Evolutionary conservation across 768 basidiomycete genomes (phyloP).

Genomic region (Calocybe gangraenosa): DNA sequence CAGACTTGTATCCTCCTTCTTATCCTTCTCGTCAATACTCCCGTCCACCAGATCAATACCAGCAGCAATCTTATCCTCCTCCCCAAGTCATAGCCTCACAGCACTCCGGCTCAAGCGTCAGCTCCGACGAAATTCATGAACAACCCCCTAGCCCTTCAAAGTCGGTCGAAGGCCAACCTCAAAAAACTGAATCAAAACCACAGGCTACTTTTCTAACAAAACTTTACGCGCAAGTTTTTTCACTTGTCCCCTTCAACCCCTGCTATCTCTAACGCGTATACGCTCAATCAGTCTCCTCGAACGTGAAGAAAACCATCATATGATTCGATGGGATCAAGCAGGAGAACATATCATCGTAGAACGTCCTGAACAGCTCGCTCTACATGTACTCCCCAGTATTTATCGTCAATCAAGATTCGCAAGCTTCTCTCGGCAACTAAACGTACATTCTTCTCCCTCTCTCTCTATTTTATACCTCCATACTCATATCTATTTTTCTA

Average conservation of each 20-base stretch:
- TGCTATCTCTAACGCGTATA: slow-evolving; percentile 15
- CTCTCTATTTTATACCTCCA: slow-evolving; percentile 19
- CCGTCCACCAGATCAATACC: slow-evolving; percentile 30
- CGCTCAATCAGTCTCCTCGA: slow-evolving; percentile 64
- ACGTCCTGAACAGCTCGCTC: slow-evolving; percentile 86
- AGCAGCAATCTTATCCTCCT: slow-evolving; percentile 29
- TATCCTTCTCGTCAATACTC: slow-evolving; percentile 28
- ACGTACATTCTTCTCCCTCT: slow-evolving; percentile 53
- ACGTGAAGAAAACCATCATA: slow-evolving; percentile 89
- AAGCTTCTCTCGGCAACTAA: slow-evolving; percentile 95
- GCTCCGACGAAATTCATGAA: slow-evolving; percentile 47
- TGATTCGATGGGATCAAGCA: slow-evolving; percentile 94
- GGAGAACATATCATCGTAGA: slow-evolving; percentile 97
- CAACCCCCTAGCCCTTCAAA: slow-evolving; percentile 43
- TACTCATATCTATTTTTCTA: slow-evolving; percentile 18
- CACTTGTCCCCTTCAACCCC: slow-evolving; percentile 2
- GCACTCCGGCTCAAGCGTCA: slow-evolving; percentile 35
- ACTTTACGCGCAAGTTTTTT: slow-evolving; percentile 78
- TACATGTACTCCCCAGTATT: slow-evolving; percentile 89
- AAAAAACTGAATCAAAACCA: slow-evolving; percentile 74
- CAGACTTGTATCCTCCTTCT: slow-evolving; percentile 52
- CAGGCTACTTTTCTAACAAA: slow-evolving; percentile 97
- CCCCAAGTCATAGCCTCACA: slow-evolving; percentile 33
- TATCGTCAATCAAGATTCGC: slow-evolving; percentile 97
- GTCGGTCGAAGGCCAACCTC: slow-evolving; percentile 35